Evolutionary conservation across 306 rosid species (phyloP).

Genomic region (Dryas alaskensis): DNA sequence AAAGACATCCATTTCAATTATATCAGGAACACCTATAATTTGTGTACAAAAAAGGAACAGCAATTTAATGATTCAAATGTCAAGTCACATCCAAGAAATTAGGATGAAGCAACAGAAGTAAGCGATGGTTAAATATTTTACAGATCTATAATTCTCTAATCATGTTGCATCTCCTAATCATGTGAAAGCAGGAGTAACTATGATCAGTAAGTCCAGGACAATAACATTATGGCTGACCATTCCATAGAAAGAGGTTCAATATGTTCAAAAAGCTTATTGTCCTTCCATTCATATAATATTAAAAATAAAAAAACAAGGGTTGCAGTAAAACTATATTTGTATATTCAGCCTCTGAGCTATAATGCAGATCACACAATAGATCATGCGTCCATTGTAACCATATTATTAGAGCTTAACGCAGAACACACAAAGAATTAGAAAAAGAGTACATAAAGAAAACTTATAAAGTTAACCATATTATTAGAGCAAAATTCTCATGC

Average conservation of each 20-base stretch:
- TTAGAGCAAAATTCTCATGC: not conserved
- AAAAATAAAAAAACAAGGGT: not conserved
- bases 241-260: not conserved
- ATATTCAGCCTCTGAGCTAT: not conserved
- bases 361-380: not conserved
- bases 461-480: not conserved
- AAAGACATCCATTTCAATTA: not conserved
- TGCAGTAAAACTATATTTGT: not conserved
- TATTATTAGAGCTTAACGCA: too few species aligned
- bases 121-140: not conserved
- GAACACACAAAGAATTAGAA: not conserved
- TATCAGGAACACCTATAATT: not conserved
- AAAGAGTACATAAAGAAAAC: not conserved
- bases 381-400: too few species aligned
- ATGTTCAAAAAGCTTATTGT: not conserved
- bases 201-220: not conserved
- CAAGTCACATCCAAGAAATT: not conserved
- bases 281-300: not conserved
- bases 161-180: not conserved
- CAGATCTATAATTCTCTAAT: slow-evolving; percentile 1
- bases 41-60: too few species aligned
- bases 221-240: not conserved
- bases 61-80: not conserved
- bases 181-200: not conserved
- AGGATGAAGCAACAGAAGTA: not conserved